Percentiles rank a stretch among this genome's conserved stretches.
Evolutionary conservation across 139 green algal genomes (phyloP).

Genomic region (Chlorella vulgaris): DNA sequence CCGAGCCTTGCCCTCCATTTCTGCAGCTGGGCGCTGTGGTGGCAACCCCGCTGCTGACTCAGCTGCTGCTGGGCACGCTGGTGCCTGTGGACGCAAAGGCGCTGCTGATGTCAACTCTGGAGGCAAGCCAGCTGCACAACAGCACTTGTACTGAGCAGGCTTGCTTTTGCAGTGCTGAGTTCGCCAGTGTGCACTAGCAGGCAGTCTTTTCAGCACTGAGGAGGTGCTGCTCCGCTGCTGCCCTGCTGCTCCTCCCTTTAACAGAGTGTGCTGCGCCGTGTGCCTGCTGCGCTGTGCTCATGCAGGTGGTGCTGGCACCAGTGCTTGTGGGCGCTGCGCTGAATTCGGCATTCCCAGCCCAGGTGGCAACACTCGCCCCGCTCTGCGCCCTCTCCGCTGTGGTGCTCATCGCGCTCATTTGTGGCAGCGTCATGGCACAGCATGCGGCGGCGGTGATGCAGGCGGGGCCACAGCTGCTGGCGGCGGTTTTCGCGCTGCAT

Average conservation of each 20-base stretch:
- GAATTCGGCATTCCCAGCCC: slow-evolving; percentile 58
- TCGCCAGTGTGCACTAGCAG: no score
- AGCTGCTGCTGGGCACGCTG: slow-evolving; percentile 67
- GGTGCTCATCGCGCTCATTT: slow-evolving; percentile 68
- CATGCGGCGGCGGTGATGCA: slow-evolving; percentile 50
- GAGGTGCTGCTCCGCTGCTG: no score
- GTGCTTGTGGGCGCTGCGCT: slow-evolving; percentile 66
- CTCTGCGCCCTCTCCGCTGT: slow-evolving; percentile 44
- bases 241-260: no score
- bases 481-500: slow-evolving; percentile 61
- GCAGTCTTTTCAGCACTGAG: no score
- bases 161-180: no score
- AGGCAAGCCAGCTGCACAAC: slow-evolving; percentile 36
- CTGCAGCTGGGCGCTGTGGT: slow-evolving; percentile 63
- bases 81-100: slow-evolving; percentile 70
- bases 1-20: background rate
- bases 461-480: slow-evolving; percentile 55
- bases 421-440: slow-evolving; percentile 65
- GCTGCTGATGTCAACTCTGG: slow-evolving; percentile 71
- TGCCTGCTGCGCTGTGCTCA: no score
- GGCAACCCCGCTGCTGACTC: slow-evolving; percentile 76
- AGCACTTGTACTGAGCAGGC: no score
- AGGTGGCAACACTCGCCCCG: slow-evolving; percentile 20
- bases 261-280: background rate
- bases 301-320: slow-evolving; percentile 77